Base-by-base conservation (phyloP, 768 basidiomycete species). In the Grammothele lineata region DNA sequence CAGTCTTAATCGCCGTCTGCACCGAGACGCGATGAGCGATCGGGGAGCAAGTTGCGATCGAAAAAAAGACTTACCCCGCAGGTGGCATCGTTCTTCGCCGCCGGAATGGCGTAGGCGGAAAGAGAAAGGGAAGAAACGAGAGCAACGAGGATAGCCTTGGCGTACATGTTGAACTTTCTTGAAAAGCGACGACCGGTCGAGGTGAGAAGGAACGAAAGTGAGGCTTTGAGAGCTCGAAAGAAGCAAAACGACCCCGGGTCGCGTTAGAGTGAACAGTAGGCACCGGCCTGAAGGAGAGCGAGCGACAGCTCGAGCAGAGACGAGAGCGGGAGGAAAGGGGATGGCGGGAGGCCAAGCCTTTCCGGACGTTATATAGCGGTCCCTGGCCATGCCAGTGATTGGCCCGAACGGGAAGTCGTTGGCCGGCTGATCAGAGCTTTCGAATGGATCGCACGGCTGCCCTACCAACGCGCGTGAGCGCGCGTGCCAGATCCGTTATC, bases 211-310 rank as follows among this genome's bases (percentile, higher is more conserved):
- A 62, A 61, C 57, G 57, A 63, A 63, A 54, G 61, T 58, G 43
- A 50, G 59, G 63, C 59, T 58, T 59, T 60, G 65, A 58, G 61
- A 60, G 62, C 62, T 61, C 55, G 60, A 65, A 62, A 59, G 60
- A 59, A 67, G 62, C 62, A 66, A 71, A 72, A 70, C 66, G 74
- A 77, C 75, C 74, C 75, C 74, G 72, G 75, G 74, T 73, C 75
- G 74, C 65, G 69, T 62, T 62, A 69, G 67, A 63, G 68, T 66
- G 65, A 68, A 72, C 72, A 67, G 72, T 72, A 65, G 72, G 72
- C 73, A 69, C 59, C 57, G 57, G 58, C 61, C 57, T 56, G 53
- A 43, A 45, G 43, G 41, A 50, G 49, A 43, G 50, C 42, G 54
- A 50, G 45, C 48, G 45, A 39, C n/a, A 32, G 51, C 53, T 53